These are phyloP conservation scores for Triticum turgidum DNA, from an alignment of 176 grass and related monocot species.

Conservation along the genomic window DNA sequence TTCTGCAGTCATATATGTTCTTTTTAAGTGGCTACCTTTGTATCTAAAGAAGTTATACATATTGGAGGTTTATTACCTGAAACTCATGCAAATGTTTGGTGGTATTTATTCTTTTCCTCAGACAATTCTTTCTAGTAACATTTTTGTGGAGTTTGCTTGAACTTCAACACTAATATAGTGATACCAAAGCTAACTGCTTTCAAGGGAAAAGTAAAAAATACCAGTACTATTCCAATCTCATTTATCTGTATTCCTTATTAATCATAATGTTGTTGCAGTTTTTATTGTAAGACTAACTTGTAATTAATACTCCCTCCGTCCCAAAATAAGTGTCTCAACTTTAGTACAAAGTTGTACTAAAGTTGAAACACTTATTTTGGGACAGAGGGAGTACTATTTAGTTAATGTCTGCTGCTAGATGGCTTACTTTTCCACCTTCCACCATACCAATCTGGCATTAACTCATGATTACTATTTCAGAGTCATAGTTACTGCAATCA, in stretches of 20 bases:
- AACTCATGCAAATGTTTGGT: background rate
- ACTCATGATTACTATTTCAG: slow-evolving; percentile 50
- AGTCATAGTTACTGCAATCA: slow-evolving; percentile 85
- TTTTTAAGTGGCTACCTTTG: no score
- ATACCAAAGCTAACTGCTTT: background rate
- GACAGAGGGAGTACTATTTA: background rate
- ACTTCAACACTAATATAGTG: background rate
- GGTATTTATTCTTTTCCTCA: background rate
- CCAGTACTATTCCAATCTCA: background rate
- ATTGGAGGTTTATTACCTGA: no score
- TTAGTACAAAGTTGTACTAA: no score
- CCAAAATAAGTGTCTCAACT: no score
- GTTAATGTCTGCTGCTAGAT: background rate
- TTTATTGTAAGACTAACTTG: background rate
- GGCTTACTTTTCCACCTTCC: background rate
- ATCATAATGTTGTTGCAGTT: background rate
- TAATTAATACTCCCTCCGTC: background rate
- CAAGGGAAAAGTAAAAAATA: background rate
- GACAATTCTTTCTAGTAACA: background rate
- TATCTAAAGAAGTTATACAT: no score
- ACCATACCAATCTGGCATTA: background rate
- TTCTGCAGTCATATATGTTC: no score
- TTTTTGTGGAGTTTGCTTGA: background rate
- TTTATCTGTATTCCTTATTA: background rate
- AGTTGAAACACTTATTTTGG: no score